Conservation (phyloP, 2,329 filamentous ascomycete genomes). For the Ophiostoma fasciatum region DNA sequence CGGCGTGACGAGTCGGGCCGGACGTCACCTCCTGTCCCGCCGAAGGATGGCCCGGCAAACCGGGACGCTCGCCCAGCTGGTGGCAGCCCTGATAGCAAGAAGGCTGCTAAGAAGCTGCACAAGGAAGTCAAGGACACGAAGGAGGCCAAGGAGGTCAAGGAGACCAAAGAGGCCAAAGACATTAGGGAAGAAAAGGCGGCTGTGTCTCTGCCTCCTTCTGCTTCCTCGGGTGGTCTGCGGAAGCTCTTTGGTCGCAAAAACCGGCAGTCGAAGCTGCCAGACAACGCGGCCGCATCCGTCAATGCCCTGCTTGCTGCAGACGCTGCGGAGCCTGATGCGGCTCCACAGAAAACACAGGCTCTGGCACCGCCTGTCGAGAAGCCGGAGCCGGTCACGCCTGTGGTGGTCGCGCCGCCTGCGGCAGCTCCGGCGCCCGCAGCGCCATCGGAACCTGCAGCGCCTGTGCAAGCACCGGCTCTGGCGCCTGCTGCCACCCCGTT, state of each 20-base stretch:
- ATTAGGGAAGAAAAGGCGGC: no score
- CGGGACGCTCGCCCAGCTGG: slow-evolving; percentile 23
- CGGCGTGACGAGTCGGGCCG: slow-evolving; percentile 1
- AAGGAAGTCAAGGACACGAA: slow-evolving; percentile 32
- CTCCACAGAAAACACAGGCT: neutral
- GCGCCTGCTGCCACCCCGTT: slow-evolving; percentile 13
- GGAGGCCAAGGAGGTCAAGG: no score
- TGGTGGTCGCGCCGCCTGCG: slow-evolving; percentile 1
- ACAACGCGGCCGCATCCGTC: slow-evolving; percentile 35
- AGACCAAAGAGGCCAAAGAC: no score
- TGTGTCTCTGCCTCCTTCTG: neutral
- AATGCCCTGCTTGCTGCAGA: slow-evolving; percentile 34
- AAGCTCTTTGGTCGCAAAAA: slow-evolving; percentile 55
- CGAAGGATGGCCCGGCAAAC: slow-evolving; percentile 21
- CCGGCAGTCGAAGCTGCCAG: slow-evolving; percentile 39
- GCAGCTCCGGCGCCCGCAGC: neutral
- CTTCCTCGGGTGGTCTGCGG: slow-evolving; percentile 33
- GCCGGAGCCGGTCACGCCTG: slow-evolving; percentile 2
- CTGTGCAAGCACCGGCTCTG: slow-evolving; percentile 14
- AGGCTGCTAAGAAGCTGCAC: slow-evolving; percentile 38
- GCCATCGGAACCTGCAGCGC: slow-evolving; percentile 6
- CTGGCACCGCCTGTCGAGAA: neutral
- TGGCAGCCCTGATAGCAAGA: slow-evolving; percentile 31
- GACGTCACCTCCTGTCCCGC: slow-evolving; percentile 21
- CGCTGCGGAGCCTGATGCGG: neutral